phyloP scores from a whole-genome alignment of 495 filamentous ascomycete species.

The Symbiotaphrina buchneri region DNA sequence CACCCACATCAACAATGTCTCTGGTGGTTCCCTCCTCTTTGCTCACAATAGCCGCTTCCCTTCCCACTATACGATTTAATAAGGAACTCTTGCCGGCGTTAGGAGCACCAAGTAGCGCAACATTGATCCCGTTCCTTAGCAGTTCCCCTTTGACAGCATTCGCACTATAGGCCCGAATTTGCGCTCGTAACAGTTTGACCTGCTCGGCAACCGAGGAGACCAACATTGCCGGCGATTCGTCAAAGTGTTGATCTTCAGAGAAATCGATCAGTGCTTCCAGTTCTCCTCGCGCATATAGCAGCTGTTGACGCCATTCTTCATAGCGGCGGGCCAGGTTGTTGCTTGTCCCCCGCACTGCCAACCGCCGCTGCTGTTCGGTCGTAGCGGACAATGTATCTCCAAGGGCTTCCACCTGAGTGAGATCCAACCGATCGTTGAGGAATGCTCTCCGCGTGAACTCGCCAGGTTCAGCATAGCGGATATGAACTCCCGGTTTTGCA shows the following conservation, averaged over 20 bases:
- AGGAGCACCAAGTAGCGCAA: slow-evolving; percentile 73
- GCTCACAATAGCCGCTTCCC: slow-evolving; percentile 89
- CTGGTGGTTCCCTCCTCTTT: slow-evolving; percentile 78
- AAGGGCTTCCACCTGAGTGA: slow-evolving; percentile 87
- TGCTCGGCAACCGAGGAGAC: slow-evolving; percentile 40
- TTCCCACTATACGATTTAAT: slow-evolving; percentile 74
- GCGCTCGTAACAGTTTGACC: slow-evolving; percentile 30
- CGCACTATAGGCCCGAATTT: slow-evolving; percentile 40
- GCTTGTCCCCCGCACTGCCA: slow-evolving; percentile 59
- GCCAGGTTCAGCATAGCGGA: slow-evolving; percentile 84
- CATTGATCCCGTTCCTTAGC: slow-evolving; percentile 61
- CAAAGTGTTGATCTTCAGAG: slow-evolving; percentile 90
- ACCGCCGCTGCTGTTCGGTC: slow-evolving; percentile 80
- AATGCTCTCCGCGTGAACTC: slow-evolving; percentile 93
- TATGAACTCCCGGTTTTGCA: slow-evolving; percentile 9
- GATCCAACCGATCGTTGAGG: slow-evolving; percentile 59
- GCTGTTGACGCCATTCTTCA: slow-evolving; percentile 55
- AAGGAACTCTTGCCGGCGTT: slow-evolving; percentile 93
- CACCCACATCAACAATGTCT: slow-evolving; percentile 79
- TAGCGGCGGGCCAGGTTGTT: slow-evolving; percentile 54
- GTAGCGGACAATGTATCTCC: slow-evolving; percentile 67
- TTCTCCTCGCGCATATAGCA: slow-evolving; percentile 71
- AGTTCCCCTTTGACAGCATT: slow-evolving; percentile 74
- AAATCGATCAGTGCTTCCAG: slow-evolving; percentile 94
- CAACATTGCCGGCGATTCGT: slow-evolving; percentile 58